Percentiles rank a stretch among this genome's conserved stretches.
These are phyloP conservation scores for Rugonectria rugulosa DNA, from an alignment of 2,329 filamentous ascomycete species.

Conservation along the genomic window DNA sequence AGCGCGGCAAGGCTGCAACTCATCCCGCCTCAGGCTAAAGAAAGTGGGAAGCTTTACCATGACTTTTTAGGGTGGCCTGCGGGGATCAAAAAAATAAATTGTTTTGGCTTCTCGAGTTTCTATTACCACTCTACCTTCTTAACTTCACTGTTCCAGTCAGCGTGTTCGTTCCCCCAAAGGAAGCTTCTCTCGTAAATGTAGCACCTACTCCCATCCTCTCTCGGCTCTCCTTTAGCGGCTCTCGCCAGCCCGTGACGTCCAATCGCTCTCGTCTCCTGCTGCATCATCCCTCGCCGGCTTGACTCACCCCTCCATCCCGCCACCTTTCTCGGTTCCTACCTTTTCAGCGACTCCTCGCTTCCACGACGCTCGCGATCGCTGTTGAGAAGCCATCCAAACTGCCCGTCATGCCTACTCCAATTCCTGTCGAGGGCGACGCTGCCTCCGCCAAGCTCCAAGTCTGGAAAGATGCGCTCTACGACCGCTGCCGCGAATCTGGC, in stretches of 20 bases:
- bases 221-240: conserved; percentile 1
- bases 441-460: conserved; percentile 54
- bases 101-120: conserved; percentile 20
- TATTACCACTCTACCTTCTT: conserved; percentile 20
- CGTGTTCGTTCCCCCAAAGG: conserved; percentile 7
- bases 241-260: conserved; percentile 8
- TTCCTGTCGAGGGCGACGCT: conserved; percentile 41
- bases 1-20: conserved; percentile 9
- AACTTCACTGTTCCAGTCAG: conserved; percentile 6
- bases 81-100: conserved; percentile 37
- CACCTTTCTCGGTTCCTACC: background rate
- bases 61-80: conserved; percentile 27
- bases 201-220: conserved; percentile 24
- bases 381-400: background rate
- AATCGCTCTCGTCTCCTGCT: too few relatives aligned
- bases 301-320: conserved; percentile 28
- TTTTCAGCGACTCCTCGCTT: conserved; percentile 4
- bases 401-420: conserved; percentile 40
- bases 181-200: conserved; percentile 37
- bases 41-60: conserved; percentile 13
- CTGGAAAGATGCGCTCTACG: conserved; percentile 65
- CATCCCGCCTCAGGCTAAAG: conserved; percentile 11
- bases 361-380: background rate
- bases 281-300: conserved; percentile 13
- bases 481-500: conserved; percentile 59